These are phyloP conservation scores for Poa pratensis DNA, from an alignment of 176 grass and related monocot genomes.

Conservation along the genomic window DNA sequence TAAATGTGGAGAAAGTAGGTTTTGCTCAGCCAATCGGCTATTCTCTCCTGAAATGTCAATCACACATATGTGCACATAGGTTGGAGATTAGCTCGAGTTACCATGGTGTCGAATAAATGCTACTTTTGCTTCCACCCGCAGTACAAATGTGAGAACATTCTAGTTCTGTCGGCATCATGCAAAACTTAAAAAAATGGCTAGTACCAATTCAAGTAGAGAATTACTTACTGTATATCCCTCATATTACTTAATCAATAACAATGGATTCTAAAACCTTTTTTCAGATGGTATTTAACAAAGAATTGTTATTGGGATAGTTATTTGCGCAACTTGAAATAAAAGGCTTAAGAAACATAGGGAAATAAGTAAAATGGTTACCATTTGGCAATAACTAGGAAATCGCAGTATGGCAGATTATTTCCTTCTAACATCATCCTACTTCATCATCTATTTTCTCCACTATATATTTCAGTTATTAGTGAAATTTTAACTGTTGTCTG, in stretches of 20 bases:
- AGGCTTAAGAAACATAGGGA: not conserved
- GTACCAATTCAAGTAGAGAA: not conserved
- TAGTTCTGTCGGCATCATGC: not conserved
- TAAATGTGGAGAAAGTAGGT: not conserved
- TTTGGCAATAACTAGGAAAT: not conserved
- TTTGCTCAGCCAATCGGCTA: constrained; percentile 17
- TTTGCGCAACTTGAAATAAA: constrained; percentile 2
- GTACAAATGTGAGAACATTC: not conserved
- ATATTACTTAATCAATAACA: not conserved
- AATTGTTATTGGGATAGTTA: not conserved
- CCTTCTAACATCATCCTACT: not conserved
- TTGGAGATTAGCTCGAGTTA: not conserved
- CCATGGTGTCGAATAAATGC: not conserved
- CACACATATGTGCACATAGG: not conserved
- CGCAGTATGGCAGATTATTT: constrained; percentile 1
- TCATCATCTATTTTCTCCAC: not conserved
- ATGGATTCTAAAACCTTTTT: not conserved
- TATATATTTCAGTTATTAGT: not conserved
- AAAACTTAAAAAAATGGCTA: not conserved
- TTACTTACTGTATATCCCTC: not conserved
- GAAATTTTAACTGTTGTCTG: constrained; percentile 23
- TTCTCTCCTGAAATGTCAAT: not conserved
- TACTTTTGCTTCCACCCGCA: not conserved
- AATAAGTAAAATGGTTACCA: not conserved
- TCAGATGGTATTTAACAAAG: not conserved